phyloP scores from a whole-genome alignment of 2,329 filamentous ascomycete genomes.

The Xylaria sp. region DNA sequence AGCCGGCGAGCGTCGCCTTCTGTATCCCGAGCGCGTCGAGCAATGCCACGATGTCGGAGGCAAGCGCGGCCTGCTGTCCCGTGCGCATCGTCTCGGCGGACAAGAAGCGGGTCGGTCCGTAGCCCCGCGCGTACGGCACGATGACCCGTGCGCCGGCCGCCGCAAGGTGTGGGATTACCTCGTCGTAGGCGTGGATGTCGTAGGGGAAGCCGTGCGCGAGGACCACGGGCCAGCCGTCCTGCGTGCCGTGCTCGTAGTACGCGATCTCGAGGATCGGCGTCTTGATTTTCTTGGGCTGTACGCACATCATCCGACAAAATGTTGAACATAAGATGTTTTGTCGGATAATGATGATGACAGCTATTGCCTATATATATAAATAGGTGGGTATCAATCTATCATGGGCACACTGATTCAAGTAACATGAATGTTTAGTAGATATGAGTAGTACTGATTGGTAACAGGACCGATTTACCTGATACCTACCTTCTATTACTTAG shows the following conservation, averaged over 20 bases:
- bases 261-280: constrained; percentile 29
- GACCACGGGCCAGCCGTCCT: constrained; percentile 30
- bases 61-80: constrained; percentile 31
- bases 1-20: constrained; percentile 28
- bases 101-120: constrained; percentile 27
- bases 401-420: background rate
- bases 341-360: constrained; percentile 9
- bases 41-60: constrained; percentile 18
- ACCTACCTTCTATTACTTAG: background rate
- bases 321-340: too few relatives aligned
- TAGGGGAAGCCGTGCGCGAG: constrained; percentile 34
- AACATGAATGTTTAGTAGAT: background rate
- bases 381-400: background rate
- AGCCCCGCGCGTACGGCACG: constrained; percentile 31
- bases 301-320: too few relatives aligned
- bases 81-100: constrained; percentile 19
- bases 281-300: constrained; percentile 23
- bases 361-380: background rate
- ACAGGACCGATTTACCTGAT: background rate
- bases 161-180: constrained; percentile 23
- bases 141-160: constrained; percentile 25
- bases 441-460: background rate
- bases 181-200: constrained; percentile 24
- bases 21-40: constrained; percentile 28
- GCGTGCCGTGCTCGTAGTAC: constrained; percentile 32